Base-by-base conservation (phyloP, 116 monocot species). In the Trichopus zeylanicus region DNA sequence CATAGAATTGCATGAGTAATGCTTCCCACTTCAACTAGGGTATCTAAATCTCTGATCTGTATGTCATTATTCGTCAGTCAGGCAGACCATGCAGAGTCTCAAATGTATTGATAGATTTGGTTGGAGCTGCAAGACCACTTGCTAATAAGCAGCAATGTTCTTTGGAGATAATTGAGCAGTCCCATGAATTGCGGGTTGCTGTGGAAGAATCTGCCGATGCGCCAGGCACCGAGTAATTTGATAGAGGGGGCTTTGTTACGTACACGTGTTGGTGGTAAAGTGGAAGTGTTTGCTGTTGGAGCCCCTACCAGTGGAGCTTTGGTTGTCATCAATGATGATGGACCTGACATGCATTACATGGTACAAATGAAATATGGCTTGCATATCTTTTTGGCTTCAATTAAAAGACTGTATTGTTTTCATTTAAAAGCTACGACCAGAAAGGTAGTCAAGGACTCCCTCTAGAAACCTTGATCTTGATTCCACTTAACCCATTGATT, bases 301-400 rank as follows among this genome's bases (percentile, higher is more conserved):
- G 91, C 87, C 56, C 95, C 87, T 18, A 81, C 84, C 59, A 87
- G 87, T 54, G 95, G 90, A 5, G 74, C 67, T 47, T 81, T 95
- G 23, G 57, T 97, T 31, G 49, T 90, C 22, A 81, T 97, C 48
- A 84, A 97, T 65, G 95, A 97, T 59, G 74, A 97, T 75, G 91
- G 87, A 1, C 95, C 90, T 20, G 95, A 97, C 68, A 87, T 90
- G 87, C 87, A 82, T 64, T 95, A 84, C 81, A 90, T 95, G 90
- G 95, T 95, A 85, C 75, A 3, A 28, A 53, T 31, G 18, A 54
- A 13, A 42, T 13, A 13, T 42, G 12, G 13, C 3, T 18, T 55
- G 1, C 4, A 6, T 53, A 27, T 20, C 34, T 64, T 24, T 15
- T 19, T 35, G 8, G 24, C 32, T 22, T 51, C 18, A 20, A 7